Conservation (phyloP, 106 monocot genomes). For the Chionographis japonica region DNA sequence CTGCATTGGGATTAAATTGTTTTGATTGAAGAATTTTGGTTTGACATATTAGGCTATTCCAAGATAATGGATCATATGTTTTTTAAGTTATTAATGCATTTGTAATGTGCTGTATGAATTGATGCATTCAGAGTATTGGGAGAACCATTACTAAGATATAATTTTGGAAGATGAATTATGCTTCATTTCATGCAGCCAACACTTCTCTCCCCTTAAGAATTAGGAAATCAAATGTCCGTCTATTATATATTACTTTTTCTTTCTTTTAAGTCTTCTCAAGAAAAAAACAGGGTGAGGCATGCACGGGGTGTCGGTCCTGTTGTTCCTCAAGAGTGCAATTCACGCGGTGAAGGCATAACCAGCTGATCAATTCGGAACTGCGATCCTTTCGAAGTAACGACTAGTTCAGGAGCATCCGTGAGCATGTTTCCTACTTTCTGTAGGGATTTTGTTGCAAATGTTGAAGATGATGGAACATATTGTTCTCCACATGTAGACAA, state of each 20-base stretch:
- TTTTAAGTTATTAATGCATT: not conserved
- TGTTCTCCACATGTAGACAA: too few relatives aligned
- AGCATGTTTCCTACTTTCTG: too few relatives aligned
- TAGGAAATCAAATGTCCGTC: not conserved
- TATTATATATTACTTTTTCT: not conserved
- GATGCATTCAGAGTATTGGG: conserved; percentile 75
- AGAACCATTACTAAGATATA: conserved; percentile 73
- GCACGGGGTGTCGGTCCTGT: too few relatives aligned
- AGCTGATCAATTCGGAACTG: too few relatives aligned
- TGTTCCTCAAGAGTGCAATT: too few relatives aligned
- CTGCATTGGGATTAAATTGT: not conserved
- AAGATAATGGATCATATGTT: not conserved
- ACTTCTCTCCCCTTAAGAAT: not conserved
- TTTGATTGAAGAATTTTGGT: not conserved
- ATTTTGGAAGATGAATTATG: not conserved
- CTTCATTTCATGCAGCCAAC: not conserved
- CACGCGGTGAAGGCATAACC: too few relatives aligned
- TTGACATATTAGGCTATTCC: not conserved
- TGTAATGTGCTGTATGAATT: not conserved
- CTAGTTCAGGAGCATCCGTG: too few relatives aligned
- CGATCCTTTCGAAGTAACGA: too few relatives aligned
- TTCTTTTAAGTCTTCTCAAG: too few relatives aligned
- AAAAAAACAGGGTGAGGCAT: too few relatives aligned
- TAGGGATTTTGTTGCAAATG: too few relatives aligned
- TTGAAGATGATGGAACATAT: too few relatives aligned